Evolutionary conservation across 495 filamentous ascomycete species (phyloP), one percentile per base, ranked within the genome.

Genomic region (Haplographium delicatum): DNA sequence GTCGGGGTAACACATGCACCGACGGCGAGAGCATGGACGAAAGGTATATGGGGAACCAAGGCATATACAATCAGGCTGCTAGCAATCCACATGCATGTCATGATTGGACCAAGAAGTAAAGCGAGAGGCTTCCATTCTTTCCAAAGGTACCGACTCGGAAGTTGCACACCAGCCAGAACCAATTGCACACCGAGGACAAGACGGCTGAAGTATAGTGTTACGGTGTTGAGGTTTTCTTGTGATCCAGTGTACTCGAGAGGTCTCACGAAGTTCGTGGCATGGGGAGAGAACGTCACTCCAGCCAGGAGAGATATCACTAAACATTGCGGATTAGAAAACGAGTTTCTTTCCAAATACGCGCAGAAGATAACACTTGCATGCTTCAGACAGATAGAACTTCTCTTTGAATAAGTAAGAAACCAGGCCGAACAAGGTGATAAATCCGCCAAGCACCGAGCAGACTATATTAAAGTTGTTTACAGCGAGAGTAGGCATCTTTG

Each of bases 171-270:
- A 4, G 90, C 89, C 7, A 96, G 71, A 13, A 96, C 87, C 35
- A 97, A 72, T 67, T 96, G 91, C 0, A 96, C 89, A 3, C 91
- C 91, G 0, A 97, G 80, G 2, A 95, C 90, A 2, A 97, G 81
- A 20, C 91, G 79, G 6, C 85, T 84, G 69, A 97, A 95, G 60
- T 86, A 84, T 55, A 94, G 66, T 2, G 89, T 95, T 54, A 86
- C 81, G 13, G 69, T 63, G 28, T 79, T 75, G 5, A 86, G 75
- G 40, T 80, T 80, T 19, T 73, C 65, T 26, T 71, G 61, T 1
- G 77, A 78, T 16, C 80, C 81, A 20, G 86, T 85, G 72, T 91
- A 95, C 33, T 89, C 79, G 8, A 83, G 68, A 0, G 89, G 90
- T 52, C 78, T 75, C 48, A 94, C 78, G 24, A 91, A 80, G 62